phyloP scores from a whole-genome alignment of 108 stramenopile species.

The Epipyxis sp. region DNA sequence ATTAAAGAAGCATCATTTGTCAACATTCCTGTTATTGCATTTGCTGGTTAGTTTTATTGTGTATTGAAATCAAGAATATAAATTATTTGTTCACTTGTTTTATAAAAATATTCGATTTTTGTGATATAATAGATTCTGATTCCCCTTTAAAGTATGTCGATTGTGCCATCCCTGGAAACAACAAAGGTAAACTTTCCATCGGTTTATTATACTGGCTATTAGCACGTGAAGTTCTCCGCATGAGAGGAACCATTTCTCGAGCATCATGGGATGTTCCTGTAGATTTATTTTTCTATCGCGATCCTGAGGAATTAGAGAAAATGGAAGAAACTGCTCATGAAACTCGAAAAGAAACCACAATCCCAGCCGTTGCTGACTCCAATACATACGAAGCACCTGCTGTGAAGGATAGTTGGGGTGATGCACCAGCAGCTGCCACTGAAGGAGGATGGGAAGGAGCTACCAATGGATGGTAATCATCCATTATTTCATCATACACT shows the following conservation, averaged over 20 bases:
- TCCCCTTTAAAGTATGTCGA: constrained; percentile 97
- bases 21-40: constrained; percentile 97
- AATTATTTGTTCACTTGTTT: too few relatives aligned
- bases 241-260: constrained; percentile 91
- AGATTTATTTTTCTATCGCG: constrained; percentile 99
- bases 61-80: too few relatives aligned
- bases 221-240: constrained; percentile 92
- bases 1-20: constrained; percentile 95
- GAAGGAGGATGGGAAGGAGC: neutral
- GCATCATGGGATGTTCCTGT: constrained; percentile 95
- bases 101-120: too few relatives aligned
- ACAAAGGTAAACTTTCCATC: constrained; percentile 99
- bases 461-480: too few relatives aligned
- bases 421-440: constrained; percentile 7
- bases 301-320: constrained; percentile 98
- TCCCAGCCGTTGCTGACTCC: constrained; percentile 55
- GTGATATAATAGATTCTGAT: too few relatives aligned
- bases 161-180: constrained; percentile 99
- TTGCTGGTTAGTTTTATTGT: too few relatives aligned
- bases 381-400: constrained; percentile 37
- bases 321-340: constrained; percentile 85
- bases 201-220: constrained; percentile 99
- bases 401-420: neutral
- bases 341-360: constrained; percentile 71
- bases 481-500: too few relatives aligned